Conservation (phyloP, 371 early-diverging fungal genomes). For the Phascolomyces articulosus region DNA sequence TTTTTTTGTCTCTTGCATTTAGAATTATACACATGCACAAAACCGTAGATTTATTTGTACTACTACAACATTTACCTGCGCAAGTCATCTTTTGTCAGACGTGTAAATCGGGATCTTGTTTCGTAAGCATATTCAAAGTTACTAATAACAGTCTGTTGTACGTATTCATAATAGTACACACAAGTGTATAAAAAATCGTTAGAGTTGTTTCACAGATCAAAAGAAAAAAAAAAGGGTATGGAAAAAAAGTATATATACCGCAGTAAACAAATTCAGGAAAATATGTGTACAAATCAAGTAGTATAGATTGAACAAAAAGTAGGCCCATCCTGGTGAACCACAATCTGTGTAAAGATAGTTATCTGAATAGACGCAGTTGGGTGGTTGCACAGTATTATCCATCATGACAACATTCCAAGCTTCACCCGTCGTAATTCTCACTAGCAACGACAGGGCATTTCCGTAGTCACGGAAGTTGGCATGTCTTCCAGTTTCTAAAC, state of each 20-base stretch:
- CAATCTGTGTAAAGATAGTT: slow-evolving; percentile 57
- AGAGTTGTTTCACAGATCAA: background rate
- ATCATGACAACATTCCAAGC: slow-evolving; percentile 64
- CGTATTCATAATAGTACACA: too few species aligned
- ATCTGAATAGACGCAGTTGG: slow-evolving; percentile 45
- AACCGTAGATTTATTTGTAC: background rate
- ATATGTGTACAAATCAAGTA: slow-evolving; percentile 65
- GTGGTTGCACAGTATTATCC: slow-evolving; percentile 54
- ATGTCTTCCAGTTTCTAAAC: slow-evolving; percentile 42
- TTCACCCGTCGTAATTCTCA: slow-evolving; percentile 63
- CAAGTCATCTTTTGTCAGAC: slow-evolving; percentile 56
- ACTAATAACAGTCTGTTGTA: slow-evolving; percentile 56
- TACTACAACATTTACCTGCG: slow-evolving; percentile 37
- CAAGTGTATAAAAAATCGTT: too few species aligned
- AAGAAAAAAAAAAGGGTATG: background rate
- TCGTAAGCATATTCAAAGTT: slow-evolving; percentile 67
- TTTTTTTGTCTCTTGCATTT: background rate
- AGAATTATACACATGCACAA: background rate
- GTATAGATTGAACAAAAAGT: slow-evolving; percentile 54
- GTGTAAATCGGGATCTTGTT: slow-evolving; percentile 56
- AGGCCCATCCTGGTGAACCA: slow-evolving; percentile 59
- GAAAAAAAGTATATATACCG: slow-evolving; percentile 34
- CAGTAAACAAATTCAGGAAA: slow-evolving; percentile 62
- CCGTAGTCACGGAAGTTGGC: slow-evolving; percentile 60
- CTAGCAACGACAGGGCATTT: slow-evolving; percentile 56